Evolutionary conservation across 2,329 filamentous ascomycete species (phyloP).

Genomic region (Fusarium luffae): DNA sequence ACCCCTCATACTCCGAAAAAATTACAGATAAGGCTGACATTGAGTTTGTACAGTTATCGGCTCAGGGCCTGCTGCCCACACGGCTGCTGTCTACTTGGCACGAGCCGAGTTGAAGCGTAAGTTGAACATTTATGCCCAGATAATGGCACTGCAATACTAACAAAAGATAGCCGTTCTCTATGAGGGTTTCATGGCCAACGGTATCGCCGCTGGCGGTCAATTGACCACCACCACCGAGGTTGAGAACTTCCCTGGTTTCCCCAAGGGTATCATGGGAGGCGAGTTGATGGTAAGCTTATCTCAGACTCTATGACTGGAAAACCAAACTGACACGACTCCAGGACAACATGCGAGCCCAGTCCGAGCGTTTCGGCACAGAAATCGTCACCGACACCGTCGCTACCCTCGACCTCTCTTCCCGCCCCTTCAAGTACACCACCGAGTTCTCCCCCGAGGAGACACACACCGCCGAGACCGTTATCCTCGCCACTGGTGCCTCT

Average conservation of each 20-base stretch:
- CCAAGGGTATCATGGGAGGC: conserved; percentile 84
- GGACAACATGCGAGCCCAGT: conserved; percentile 94
- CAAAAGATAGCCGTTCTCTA: conserved; percentile 78
- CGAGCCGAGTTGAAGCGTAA: conserved; percentile 90
- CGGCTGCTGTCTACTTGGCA: conserved; percentile 94
- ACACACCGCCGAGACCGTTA: conserved; percentile 90
- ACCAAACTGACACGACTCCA: conserved; percentile 45
- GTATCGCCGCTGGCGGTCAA: conserved; percentile 95
- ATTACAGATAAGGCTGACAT: conserved; percentile 6
- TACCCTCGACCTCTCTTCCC: conserved; percentile 82
- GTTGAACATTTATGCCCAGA: conserved; percentile 40
- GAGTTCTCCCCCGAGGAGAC: conserved; percentile 86
- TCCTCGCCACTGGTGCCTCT: conserved; percentile 95
- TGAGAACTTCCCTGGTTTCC: conserved; percentile 98
- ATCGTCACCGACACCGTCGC: conserved; percentile 94
- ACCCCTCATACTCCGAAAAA: conserved; percentile 2
- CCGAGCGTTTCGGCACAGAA: conserved; percentile 88
- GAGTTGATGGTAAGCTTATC: conserved; percentile 78
- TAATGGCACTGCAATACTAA: conserved; percentile 17
- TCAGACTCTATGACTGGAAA: background rate
- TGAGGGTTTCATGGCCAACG: conserved; percentile 97
- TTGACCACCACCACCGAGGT: conserved; percentile 98
- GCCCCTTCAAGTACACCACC: conserved; percentile 93
- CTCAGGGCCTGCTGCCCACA: conserved; percentile 97
- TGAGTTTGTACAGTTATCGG: conserved; percentile 71